Percentiles rank a stretch among this genome's conserved stretches.
These are phyloP conservation scores for Cercospora zeae-maydis DNA, from an alignment of 2,329 filamentous ascomycete genomes.

Conservation along the genomic window DNA sequence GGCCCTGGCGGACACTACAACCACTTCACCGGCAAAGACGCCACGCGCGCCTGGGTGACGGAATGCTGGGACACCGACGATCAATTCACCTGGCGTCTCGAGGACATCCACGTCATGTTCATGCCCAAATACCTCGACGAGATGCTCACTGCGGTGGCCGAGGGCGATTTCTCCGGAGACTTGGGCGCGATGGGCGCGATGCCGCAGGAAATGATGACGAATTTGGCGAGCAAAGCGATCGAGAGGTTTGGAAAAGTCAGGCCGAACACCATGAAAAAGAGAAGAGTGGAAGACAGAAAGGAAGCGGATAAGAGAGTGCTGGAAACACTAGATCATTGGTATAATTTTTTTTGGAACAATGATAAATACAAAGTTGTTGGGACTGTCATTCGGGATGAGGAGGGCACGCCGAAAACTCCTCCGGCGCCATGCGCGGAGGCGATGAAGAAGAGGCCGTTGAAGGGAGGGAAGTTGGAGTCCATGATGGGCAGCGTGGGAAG, in stretches of 20 bases:
- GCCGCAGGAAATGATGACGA: conserved; percentile 24
- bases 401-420: conserved; percentile 18
- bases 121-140: conserved; percentile 32
- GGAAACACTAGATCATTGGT: conserved; percentile 59
- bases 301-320: conserved; percentile 61
- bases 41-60: conserved; percentile 33
- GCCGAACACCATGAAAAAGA: conserved; percentile 21
- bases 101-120: conserved; percentile 31
- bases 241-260: conserved; percentile 26
- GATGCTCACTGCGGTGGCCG: conserved; percentile 21
- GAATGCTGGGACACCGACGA: conserved; percentile 33
- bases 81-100: conserved; percentile 30
- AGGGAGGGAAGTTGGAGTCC: conserved; percentile 31
- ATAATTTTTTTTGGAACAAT: conserved; percentile 45
- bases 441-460: conserved; percentile 33
- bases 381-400: conserved; percentile 23
- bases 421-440: conserved; percentile 30
- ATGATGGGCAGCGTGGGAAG: conserved; percentile 20
- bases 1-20: conserved; percentile 33
- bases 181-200: conserved; percentile 22
- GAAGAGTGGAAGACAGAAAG: conserved; percentile 22
- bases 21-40: conserved; percentile 33
- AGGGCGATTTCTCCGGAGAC: conserved; percentile 20
- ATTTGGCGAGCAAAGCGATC: conserved; percentile 30
- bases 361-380: conserved; percentile 30